phyloP scores from a whole-genome alignment of 306 rosid genomes.

The Cucumis cinereus region DNA sequence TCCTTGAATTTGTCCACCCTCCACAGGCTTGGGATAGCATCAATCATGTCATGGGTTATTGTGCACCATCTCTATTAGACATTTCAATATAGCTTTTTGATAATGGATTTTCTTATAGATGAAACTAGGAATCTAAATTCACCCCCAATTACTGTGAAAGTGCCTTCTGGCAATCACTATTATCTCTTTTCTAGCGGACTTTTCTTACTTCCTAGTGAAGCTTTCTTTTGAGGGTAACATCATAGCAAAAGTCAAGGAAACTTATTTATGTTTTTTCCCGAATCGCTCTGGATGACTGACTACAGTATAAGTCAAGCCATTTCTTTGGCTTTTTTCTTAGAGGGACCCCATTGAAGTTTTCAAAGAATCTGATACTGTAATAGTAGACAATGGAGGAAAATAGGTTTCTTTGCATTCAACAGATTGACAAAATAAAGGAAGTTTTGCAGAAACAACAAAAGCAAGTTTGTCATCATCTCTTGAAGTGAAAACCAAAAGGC shows the following conservation, averaged over 20 bases:
- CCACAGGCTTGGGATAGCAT: not conserved
- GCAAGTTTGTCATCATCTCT: not conserved
- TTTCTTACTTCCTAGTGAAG: not conserved
- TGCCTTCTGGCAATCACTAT: not conserved
- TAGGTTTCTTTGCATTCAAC: not conserved
- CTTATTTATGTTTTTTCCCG: not conserved
- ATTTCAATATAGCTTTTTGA: not conserved
- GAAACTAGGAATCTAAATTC: not conserved
- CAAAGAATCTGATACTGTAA: not conserved
- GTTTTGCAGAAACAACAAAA: not conserved
- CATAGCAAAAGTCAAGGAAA: not conserved
- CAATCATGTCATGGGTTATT: not conserved
- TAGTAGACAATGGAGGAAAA: not conserved
- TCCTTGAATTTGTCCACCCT: not conserved
- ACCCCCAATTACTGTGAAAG: not conserved
- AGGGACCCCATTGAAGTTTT: not conserved
- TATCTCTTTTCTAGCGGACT: not conserved
- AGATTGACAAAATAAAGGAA: not conserved
- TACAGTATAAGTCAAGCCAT: not conserved
- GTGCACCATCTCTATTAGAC: not conserved
- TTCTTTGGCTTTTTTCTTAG: not conserved
- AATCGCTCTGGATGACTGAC: not conserved
- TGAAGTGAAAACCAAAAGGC: not conserved
- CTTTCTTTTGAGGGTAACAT: not conserved
- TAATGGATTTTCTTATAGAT: not conserved